Percentiles rank a stretch among this genome's conserved stretches.
phyloP scores from a whole-genome alignment of 768 basidiomycete genomes.

The Dentipellis fragilis region DNA sequence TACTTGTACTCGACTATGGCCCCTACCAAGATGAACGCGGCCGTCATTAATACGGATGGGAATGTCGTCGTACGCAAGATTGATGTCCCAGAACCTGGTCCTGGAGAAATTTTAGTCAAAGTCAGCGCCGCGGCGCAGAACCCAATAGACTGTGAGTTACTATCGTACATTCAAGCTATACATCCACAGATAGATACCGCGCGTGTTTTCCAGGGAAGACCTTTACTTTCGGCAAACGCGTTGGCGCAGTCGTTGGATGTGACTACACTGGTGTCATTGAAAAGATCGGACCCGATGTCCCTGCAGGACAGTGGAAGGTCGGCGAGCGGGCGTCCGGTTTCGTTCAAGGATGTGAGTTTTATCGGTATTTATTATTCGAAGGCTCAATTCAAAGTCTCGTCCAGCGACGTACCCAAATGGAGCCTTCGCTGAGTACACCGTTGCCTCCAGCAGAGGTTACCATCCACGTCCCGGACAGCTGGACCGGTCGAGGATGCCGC shows the following conservation, averaged over 20 bases:
- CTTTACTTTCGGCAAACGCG: not conserved
- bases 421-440: no score
- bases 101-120: slow-evolving; percentile 8
- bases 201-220: slow-evolving; percentile 1
- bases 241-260: slow-evolving; percentile 9
- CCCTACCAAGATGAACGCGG: slow-evolving; percentile 1
- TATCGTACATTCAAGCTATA: slow-evolving; percentile 5
- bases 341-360: no score
- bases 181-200: not conserved
- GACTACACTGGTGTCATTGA: no score
- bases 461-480: slow-evolving; percentile 6
- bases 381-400: no score
- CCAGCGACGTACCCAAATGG: no score
- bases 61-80: slow-evolving; percentile 4
- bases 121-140: slow-evolving; percentile 24
- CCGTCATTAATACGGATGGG: slow-evolving; percentile 1
- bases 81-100: slow-evolving; percentile 6
- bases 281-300: no score
- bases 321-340: no score
- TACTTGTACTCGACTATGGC: not conserved
- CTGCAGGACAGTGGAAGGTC: no score
- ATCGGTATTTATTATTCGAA: no score
- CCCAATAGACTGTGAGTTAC: slow-evolving; percentile 14
- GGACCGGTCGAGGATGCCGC: slow-evolving; percentile 12
- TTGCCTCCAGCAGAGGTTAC: no score